Percentiles rank a stretch among this genome's conserved stretches.
phyloP scores from a whole-genome alignment of 2,329 filamentous ascomycete species.

The Talaromyces verruculosus region DNA sequence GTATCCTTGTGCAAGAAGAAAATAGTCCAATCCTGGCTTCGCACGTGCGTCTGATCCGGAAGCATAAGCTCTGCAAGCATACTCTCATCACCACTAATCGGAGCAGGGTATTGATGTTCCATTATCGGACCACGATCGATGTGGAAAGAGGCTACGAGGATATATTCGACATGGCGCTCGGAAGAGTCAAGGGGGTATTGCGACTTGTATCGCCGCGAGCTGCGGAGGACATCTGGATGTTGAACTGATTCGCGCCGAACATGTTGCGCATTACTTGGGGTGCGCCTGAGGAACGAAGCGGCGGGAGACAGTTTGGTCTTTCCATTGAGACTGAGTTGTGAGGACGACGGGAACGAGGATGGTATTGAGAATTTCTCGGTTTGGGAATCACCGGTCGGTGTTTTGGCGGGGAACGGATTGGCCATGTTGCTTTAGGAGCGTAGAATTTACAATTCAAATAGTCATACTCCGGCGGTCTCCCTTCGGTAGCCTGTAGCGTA shows the following conservation, averaged over 20 bases:
- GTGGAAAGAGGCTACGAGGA: slow-evolving; percentile 94
- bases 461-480: slow-evolving; percentile 4
- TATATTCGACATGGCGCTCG: slow-evolving; percentile 98
- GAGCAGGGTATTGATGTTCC: slow-evolving; percentile 95
- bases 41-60: slow-evolving; percentile 90
- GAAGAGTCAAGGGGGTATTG: slow-evolving; percentile 72
- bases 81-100: slow-evolving; percentile 94
- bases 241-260: slow-evolving; percentile 40
- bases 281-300: slow-evolving; percentile 56
- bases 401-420: slow-evolving; percentile 12
- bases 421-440: slow-evolving; percentile 13
- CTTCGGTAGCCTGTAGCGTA: background rate
- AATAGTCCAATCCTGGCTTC: slow-evolving; percentile 97
- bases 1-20: slow-evolving; percentile 98
- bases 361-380: slow-evolving; percentile 16
- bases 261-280: slow-evolving; percentile 48
- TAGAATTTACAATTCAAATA: background rate
- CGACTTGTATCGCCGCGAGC: slow-evolving; percentile 61
- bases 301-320: slow-evolving; percentile 60
- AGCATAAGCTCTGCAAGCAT: slow-evolving; percentile 99
- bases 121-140: slow-evolving; percentile 94
- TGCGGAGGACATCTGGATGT: slow-evolving; percentile 45
- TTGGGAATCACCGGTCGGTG: slow-evolving; percentile 17
- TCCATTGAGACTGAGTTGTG: slow-evolving; percentile 49
- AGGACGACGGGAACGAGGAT: slow-evolving; percentile 23